Percentiles rank a stretch among this genome's conserved stretches.
phyloP scores from a whole-genome alignment of 2,329 filamentous ascomycete genomes.

The Penicillium sp. region DNA sequence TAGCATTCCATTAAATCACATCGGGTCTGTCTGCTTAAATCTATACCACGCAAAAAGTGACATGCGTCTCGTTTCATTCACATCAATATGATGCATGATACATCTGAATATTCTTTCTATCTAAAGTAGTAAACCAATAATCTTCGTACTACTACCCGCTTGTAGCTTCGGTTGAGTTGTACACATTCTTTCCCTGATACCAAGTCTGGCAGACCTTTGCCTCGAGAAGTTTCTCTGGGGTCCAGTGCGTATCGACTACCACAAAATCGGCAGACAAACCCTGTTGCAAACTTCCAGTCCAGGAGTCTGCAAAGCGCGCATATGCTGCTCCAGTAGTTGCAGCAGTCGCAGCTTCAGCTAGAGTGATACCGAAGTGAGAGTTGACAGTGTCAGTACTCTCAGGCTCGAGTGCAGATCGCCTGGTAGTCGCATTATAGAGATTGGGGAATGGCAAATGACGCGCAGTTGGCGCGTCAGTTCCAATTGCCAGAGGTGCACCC shows the following conservation, averaged over 20 bases:
- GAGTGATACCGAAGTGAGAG: constrained; percentile 49
- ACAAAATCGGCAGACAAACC: constrained; percentile 54
- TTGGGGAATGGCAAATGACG: constrained; percentile 54
- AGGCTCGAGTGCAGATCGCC: constrained; percentile 52
- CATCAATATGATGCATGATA: neutral
- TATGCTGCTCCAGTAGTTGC: constrained; percentile 55
- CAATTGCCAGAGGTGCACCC: constrained; percentile 54
- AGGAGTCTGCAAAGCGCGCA: constrained; percentile 53
- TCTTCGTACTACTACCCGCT: neutral
- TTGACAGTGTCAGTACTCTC: constrained; percentile 50
- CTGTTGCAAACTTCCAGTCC: constrained; percentile 48
- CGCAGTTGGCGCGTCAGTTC: constrained; percentile 58
- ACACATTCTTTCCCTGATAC: constrained; percentile 50
- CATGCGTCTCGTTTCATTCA: neutral
- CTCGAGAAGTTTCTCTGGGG: constrained; percentile 48
- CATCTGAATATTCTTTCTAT: neutral
- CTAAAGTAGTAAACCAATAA: neutral
- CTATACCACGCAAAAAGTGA: too few relatives aligned
- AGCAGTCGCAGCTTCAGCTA: constrained; percentile 52
- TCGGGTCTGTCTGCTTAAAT: neutral
- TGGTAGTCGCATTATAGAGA: constrained; percentile 57
- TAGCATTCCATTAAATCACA: too few relatives aligned
- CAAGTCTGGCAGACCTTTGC: constrained; percentile 53
- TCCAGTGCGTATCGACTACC: constrained; percentile 53
- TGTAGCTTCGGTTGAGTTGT: constrained; percentile 16